A percentile compares a stretch with the other conserved stretches of the same genome.
Evolutionary conservation across 495 filamentous ascomycete species (phyloP).

Genomic region (Acidomyces sp.): DNA sequence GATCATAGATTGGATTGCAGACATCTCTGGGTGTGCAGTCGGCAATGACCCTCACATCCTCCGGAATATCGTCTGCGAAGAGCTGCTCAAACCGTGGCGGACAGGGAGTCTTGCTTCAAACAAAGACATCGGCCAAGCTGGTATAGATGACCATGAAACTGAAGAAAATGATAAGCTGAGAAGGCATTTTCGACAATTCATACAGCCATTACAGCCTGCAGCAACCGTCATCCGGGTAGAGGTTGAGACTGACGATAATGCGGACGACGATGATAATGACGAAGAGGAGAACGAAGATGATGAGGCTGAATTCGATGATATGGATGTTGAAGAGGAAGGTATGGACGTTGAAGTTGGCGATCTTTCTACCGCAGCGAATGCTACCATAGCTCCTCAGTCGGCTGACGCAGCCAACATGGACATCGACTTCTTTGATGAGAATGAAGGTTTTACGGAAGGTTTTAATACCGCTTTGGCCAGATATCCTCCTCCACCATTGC

Average conservation of each 20-base stretch:
- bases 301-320: constrained; percentile 28
- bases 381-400: constrained; percentile 24
- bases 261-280: constrained; percentile 26
- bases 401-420: constrained; percentile 38
- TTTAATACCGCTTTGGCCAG: constrained; percentile 57
- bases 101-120: constrained; percentile 77
- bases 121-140: constrained; percentile 66
- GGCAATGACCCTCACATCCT: constrained; percentile 69
- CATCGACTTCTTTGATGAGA: constrained; percentile 38
- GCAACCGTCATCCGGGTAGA: constrained; percentile 12
- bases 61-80: constrained; percentile 70
- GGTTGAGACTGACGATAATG: constrained; percentile 36
- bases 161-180: constrained; percentile 25
- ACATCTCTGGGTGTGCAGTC: constrained; percentile 82
- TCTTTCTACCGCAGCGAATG: constrained; percentile 29
- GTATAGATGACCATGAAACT: constrained; percentile 76
- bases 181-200: constrained; percentile 4
- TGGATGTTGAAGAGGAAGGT: constrained; percentile 21
- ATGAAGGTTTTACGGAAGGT: constrained; percentile 37
- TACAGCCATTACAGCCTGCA: constrained; percentile 8
- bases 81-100: constrained; percentile 75
- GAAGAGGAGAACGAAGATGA: constrained; percentile 36
- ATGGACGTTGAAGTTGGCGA: constrained; percentile 23
- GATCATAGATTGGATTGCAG: constrained; percentile 91
- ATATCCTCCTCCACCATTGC: constrained; percentile 51